phyloP scores from a whole-genome alignment of 345 rosid species.

The Adansonia digitata region DNA sequence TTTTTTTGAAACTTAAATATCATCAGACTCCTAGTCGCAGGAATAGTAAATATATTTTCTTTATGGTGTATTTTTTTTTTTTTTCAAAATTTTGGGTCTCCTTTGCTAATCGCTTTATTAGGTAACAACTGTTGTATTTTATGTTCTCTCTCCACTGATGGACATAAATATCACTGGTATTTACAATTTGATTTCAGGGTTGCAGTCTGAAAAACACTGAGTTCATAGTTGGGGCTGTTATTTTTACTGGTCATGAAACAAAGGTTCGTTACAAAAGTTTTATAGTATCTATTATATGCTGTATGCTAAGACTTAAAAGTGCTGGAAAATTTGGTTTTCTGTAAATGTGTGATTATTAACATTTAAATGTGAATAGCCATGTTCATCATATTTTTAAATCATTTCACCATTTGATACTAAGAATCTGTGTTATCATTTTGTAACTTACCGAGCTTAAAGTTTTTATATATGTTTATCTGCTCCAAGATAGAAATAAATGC shows the following conservation, averaged over 20 bases:
- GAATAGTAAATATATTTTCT: neutral
- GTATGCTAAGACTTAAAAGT: neutral
- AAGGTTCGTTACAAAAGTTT: conserved; percentile 52
- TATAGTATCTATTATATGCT: neutral
- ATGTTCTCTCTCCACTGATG: conserved; percentile 1
- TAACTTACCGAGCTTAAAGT: neutral
- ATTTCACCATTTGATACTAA: neutral
- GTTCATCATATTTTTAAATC: neutral
- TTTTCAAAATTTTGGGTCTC: neutral
- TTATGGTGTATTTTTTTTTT: neutral
- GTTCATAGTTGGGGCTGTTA: conserved; percentile 80
- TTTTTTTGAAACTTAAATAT: neutral
- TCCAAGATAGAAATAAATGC: neutral
- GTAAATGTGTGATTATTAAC: neutral
- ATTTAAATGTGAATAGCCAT: neutral
- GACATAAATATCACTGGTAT: neutral
- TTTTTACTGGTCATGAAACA: conserved; percentile 96
- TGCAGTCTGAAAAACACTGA: conserved; percentile 99
- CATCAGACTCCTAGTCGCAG: neutral
- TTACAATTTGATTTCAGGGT: conserved; percentile 52
- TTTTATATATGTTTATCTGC: neutral
- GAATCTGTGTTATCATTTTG: neutral
- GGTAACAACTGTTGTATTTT: neutral
- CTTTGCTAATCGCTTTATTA: neutral
- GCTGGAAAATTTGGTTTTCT: neutral